Percentiles rank a stretch among this genome's conserved stretches.
phyloP scores from a whole-genome alignment of 129 eudicot genomes.

The Chrysanthemum makinoi region DNA sequence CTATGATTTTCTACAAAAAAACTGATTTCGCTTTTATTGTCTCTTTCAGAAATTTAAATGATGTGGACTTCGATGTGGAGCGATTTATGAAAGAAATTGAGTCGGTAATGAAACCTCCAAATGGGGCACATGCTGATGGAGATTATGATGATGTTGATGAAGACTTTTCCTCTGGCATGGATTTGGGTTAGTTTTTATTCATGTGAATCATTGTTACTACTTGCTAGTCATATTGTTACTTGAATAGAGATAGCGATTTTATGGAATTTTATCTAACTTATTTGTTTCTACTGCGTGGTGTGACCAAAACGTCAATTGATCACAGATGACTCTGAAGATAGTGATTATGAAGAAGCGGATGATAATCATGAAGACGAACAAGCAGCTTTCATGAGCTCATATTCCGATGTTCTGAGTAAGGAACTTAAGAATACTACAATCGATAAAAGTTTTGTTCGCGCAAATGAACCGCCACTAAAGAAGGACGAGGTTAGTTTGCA shows the following conservation, averaged over 20 bases:
- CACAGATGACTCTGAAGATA: conserved; percentile 71
- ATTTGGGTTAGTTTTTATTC: conserved; percentile 49
- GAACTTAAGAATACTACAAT: conserved; percentile 75
- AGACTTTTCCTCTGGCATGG: conserved; percentile 71
- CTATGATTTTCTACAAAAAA: background rate
- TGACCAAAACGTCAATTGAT: conserved; percentile 14
- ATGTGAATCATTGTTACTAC: background rate
- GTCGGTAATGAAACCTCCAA: conserved; percentile 53
- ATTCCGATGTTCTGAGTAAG: conserved; percentile 63
- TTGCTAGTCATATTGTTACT: too few species aligned
- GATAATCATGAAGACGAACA: conserved; percentile 44
- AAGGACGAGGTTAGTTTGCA: conserved; percentile 54
- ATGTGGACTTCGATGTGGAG: conserved; percentile 74
- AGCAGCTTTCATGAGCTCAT: conserved; percentile 65
- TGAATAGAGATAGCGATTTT: too few species aligned
- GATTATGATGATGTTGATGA: conserved; percentile 47
- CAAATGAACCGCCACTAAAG: conserved; percentile 52
- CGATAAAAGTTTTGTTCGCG: conserved; percentile 67
- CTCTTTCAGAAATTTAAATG: conserved; percentile 40
- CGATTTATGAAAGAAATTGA: conserved; percentile 83
- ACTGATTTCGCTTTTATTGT: background rate
- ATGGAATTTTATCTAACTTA: background rate
- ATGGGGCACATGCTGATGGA: conserved; percentile 37
- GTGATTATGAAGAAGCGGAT: conserved; percentile 38
- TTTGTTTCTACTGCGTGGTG: background rate